Evolutionary conservation across 1,284 basidiomycete genomes (phyloP).

Genomic region (Rhizoctonia solani): DNA sequence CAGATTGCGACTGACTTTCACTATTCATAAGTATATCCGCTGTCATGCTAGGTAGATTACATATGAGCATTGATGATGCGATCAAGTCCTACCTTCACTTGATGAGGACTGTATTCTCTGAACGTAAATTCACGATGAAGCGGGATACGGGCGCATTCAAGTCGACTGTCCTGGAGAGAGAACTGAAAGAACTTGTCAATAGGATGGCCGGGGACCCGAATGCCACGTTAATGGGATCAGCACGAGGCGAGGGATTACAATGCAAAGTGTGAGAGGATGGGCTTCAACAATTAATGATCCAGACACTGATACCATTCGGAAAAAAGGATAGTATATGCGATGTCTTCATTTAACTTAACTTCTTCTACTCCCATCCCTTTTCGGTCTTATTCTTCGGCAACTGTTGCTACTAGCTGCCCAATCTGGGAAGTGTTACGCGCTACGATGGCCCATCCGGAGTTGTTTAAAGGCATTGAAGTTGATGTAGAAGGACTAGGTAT

Average conservation of each 20-base stretch:
- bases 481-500: neutral
- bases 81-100: neutral
- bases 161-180: conserved; percentile 8
- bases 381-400: neutral
- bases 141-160: neutral
- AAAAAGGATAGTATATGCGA: conserved; percentile 1
- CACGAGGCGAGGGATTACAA: neutral
- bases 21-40: neutral
- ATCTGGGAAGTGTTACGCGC: conserved; percentile 6
- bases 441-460: neutral
- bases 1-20: neutral
- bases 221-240: neutral
- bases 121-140: neutral
- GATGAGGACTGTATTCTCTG: neutral
- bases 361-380: neutral
- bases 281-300: neutral
- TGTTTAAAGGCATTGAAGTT: conserved; percentile 2
- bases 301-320: neutral
- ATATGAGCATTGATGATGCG: neutral
- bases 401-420: neutral
- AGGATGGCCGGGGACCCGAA: neutral
- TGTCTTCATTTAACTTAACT: neutral
- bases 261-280: neutral
- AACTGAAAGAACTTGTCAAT: neutral
- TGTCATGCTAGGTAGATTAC: conserved; percentile 4